These are phyloP conservation scores for Solanum lignicaule DNA, from an alignment of 257 asterid species.

Conservation along the genomic window DNA sequence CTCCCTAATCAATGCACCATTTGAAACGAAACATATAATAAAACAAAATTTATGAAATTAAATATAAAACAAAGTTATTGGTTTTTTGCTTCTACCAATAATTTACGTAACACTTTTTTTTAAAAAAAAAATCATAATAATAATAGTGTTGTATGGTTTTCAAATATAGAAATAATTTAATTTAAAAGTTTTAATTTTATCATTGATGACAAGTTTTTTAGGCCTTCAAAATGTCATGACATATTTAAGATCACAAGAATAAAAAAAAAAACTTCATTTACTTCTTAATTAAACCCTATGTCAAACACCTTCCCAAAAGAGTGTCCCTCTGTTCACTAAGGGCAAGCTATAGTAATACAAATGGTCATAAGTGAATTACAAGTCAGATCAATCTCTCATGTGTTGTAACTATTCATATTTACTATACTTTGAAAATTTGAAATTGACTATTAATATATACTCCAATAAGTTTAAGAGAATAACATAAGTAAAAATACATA, in stretches of 20 bases:
- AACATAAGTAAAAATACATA: background rate
- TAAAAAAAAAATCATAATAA: too few relatives aligned
- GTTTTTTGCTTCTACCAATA: background rate
- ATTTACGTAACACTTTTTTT: background rate
- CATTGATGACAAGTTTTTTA: background rate
- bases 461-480: too few relatives aligned
- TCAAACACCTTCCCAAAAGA: background rate
- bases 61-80: background rate
- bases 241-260: background rate
- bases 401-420: background rate
- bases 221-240: background rate
- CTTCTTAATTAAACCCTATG: too few relatives aligned
- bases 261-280: too few relatives aligned
- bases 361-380: background rate
- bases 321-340: background rate
- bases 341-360: background rate
- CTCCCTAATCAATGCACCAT: background rate
- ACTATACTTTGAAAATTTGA: background rate
- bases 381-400: background rate
- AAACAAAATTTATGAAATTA: background rate
- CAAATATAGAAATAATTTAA: background rate
- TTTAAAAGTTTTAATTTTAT: background rate
- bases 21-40: background rate
- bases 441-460: too few relatives aligned
- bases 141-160: background rate